Conservation (phyloP, 2,329 filamentous ascomycete species). For the Hypoxylon sp. region DNA sequence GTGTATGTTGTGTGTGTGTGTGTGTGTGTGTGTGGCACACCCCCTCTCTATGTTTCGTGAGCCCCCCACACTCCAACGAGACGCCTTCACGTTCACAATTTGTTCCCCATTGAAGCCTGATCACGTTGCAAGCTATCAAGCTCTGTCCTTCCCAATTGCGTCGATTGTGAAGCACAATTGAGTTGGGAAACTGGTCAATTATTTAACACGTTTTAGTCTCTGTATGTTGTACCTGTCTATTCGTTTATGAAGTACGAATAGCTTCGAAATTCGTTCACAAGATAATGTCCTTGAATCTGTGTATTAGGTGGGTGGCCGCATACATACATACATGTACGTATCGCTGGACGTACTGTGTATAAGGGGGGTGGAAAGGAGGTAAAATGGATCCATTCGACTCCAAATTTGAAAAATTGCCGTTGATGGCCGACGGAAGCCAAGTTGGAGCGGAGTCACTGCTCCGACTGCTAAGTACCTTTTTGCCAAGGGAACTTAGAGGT, state of each 20-base stretch:
- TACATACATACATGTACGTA: slow-evolving; percentile 9
- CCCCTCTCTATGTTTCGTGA: slow-evolving; percentile 19
- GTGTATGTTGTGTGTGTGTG: slow-evolving; percentile 3
- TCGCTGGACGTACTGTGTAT: not conserved
- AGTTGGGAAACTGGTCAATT: slow-evolving; percentile 40
- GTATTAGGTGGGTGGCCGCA: slow-evolving; percentile 13
- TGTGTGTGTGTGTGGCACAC: slow-evolving; percentile 33
- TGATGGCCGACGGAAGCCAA: slow-evolving; percentile 33
- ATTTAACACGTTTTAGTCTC: slow-evolving; percentile 17
- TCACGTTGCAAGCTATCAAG: slow-evolving; percentile 43
- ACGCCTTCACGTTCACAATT: slow-evolving; percentile 34
- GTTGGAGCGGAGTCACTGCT: slow-evolving; percentile 42
- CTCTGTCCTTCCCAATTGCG: slow-evolving; percentile 38
- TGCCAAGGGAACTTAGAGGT: slow-evolving; percentile 44
- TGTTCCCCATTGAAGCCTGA: slow-evolving; percentile 46
- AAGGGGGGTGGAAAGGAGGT: not conserved
- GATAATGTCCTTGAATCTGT: slow-evolving; percentile 13
- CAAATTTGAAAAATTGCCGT: slow-evolving; percentile 26
- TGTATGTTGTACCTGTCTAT: not conserved
- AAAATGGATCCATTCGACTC: slow-evolving; percentile 16
- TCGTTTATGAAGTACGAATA: slow-evolving; percentile 22
- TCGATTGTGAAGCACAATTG: slow-evolving; percentile 38
- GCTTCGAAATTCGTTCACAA: slow-evolving; percentile 26
- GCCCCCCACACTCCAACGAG: slow-evolving; percentile 35
- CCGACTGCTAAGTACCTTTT: slow-evolving; percentile 43